These are phyloP conservation scores for Pachysolen tannophilus DNA, from an alignment of 805 yeast species.

Conservation along the genomic window DNA sequence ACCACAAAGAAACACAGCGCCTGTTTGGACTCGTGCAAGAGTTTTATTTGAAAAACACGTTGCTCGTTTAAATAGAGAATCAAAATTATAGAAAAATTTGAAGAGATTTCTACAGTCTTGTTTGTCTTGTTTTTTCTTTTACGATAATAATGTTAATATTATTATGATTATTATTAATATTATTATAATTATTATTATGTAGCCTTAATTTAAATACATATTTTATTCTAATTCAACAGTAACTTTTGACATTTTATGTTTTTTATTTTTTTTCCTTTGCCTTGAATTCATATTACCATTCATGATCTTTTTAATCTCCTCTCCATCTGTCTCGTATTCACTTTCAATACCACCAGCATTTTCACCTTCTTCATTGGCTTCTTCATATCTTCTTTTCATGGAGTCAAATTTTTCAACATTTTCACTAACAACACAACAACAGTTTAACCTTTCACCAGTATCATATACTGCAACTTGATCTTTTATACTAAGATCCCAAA, in stretches of 20 bases:
- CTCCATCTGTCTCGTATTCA: conserved; percentile 72
- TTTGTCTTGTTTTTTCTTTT: not conserved
- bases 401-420: conserved; percentile 63
- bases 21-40: conserved; percentile 91
- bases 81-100: conserved; percentile 26
- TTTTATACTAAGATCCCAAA: conserved; percentile 65
- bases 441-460: conserved; percentile 85
- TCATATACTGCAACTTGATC: conserved; percentile 89
- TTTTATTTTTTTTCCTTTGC: conserved; percentile 27
- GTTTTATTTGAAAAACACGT: conserved; percentile 78
- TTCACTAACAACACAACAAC: conserved; percentile 73
- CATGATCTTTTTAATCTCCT: conserved; percentile 52
- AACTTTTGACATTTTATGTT: conserved; percentile 24
- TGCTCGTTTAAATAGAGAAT: conserved; percentile 49
- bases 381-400: conserved; percentile 44
- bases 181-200: too few species aligned
- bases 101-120: not conserved
- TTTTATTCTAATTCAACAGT: conserved; percentile 51
- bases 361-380: conserved; percentile 24
- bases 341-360: conserved; percentile 51
- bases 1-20: conserved; percentile 73
- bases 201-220: too few species aligned
- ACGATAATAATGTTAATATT: conserved; percentile 1
- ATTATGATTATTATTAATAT: too few species aligned
- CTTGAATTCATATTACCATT: conserved; percentile 37